These are phyloP conservation scores for Penstemon newberryi DNA, from an alignment of 257 asterid genomes.

Conservation along the genomic window DNA sequence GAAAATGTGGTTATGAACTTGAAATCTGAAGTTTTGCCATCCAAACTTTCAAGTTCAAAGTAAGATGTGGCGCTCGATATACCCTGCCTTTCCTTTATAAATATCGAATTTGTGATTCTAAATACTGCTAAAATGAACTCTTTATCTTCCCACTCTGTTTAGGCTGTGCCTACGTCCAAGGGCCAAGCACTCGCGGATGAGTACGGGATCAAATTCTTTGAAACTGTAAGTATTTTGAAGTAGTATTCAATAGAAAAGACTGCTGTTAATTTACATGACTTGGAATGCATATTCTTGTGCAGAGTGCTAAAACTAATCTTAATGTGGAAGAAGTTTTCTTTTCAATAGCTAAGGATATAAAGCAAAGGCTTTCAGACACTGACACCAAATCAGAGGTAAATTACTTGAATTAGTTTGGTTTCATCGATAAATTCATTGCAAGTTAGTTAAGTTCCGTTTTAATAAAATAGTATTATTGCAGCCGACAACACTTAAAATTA, in stretches of 20 bases:
- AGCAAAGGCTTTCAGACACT: slow-evolving; percentile 78
- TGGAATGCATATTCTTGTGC: slow-evolving; percentile 24
- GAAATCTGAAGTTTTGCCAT: slow-evolving; percentile 10
- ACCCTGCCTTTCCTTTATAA: background rate
- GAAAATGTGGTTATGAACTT: too few species aligned
- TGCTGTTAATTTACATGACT: slow-evolving; percentile 1
- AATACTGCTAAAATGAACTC: slow-evolving; percentile 10
- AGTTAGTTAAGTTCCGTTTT: background rate
- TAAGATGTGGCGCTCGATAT: background rate
- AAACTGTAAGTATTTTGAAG: slow-evolving; percentile 58
- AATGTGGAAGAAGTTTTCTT: slow-evolving; percentile 91
- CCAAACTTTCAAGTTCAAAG: background rate
- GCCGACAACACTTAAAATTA: slow-evolving; percentile 70
- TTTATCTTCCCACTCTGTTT: slow-evolving; percentile 23
- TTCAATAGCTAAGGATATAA: slow-evolving; percentile 80
- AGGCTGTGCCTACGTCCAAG: slow-evolving; percentile 86
- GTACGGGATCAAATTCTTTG: slow-evolving; percentile 81
- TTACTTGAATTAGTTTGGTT: slow-evolving; percentile 1
- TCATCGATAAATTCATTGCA: background rate
- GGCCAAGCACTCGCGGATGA: slow-evolving; percentile 93
- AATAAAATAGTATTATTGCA: slow-evolving; percentile 31
- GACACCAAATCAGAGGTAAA: slow-evolving; percentile 71
- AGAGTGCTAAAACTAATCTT: slow-evolving; percentile 84
- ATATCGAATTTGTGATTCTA: background rate
- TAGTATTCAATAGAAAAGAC: background rate